phyloP scores from a whole-genome alignment of 768 basidiomycete species.

The Boletus coccyginus region DNA sequence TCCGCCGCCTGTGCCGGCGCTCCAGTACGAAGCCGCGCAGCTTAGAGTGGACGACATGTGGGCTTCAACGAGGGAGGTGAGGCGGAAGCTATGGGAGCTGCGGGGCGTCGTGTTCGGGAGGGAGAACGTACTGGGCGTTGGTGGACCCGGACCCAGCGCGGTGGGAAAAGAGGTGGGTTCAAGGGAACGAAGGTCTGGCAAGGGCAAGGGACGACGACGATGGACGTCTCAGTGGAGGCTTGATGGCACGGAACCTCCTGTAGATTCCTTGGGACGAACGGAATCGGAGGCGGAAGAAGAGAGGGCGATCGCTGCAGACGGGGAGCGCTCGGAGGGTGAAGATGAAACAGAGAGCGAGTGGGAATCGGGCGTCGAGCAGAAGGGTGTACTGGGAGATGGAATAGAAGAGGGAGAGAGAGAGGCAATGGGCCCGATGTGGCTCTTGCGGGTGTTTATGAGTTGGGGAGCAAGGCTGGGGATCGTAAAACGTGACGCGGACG shows the following conservation, averaged over 20 bases:
- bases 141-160: conserved; percentile 37
- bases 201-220: conserved; percentile 51
- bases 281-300: conserved; percentile 80
- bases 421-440: conserved; percentile 73
- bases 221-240: conserved; percentile 56
- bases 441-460: conserved; percentile 71
- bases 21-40: conserved; percentile 71
- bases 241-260: conserved; percentile 57
- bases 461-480: conserved; percentile 69
- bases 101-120: conserved; percentile 69
- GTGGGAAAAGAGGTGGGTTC: conserved; percentile 46
- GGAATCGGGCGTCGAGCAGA: conserved; percentile 22
- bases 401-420: conserved; percentile 45
- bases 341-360: conserved; percentile 31
- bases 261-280: conserved; percentile 68
- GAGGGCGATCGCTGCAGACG: conserved; percentile 30
- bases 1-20: conserved; percentile 34
- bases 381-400: conserved; percentile 10
- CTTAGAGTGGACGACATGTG: conserved; percentile 65
- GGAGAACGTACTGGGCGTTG: conserved; percentile 44
- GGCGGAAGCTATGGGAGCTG: conserved; percentile 61
- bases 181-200: conserved; percentile 33
- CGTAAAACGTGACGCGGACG: conserved; percentile 20
- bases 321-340: conserved; percentile 29
- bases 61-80: conserved; percentile 57